A percentile compares a stretch with the other conserved stretches of the same genome.
These are phyloP conservation scores for Candida verbasci DNA, from an alignment of 805 yeast species.

Conservation along the genomic window DNA sequence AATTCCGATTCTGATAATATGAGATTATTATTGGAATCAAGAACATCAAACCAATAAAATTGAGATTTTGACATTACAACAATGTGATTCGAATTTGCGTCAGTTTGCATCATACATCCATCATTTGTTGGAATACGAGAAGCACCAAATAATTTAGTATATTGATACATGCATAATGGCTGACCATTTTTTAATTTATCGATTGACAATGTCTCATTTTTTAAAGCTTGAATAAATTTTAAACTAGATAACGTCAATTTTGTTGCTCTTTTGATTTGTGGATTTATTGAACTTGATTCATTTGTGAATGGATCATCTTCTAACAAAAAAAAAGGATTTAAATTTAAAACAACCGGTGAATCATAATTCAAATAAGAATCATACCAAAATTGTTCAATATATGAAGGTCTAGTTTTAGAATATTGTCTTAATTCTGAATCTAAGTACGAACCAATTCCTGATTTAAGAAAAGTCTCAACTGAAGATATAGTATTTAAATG, in stretches of 20 bases:
- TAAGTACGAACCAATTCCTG: slow-evolving; percentile 48
- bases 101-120: slow-evolving; percentile 86
- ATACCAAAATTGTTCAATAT: slow-evolving; percentile 93
- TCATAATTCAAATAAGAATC: slow-evolving; percentile 86
- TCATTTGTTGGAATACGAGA: slow-evolving; percentile 75
- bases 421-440: slow-evolving; percentile 64
- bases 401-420: slow-evolving; percentile 62
- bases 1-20: slow-evolving; percentile 73
- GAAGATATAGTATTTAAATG: slow-evolving; percentile 57
- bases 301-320: slow-evolving; percentile 87
- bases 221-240: slow-evolving; percentile 74
- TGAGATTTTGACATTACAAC: slow-evolving; percentile 81
- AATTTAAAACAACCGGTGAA: slow-evolving; percentile 84
- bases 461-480: slow-evolving; percentile 50
- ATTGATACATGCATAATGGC: slow-evolving; percentile 88
- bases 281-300: slow-evolving; percentile 39
- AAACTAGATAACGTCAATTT: slow-evolving; percentile 71
- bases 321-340: slow-evolving; percentile 84
- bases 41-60: slow-evolving; percentile 92
- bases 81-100: slow-evolving; percentile 69
- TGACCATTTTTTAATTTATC: slow-evolving; percentile 60
- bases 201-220: slow-evolving; percentile 67
- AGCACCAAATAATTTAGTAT: slow-evolving; percentile 80
- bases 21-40: slow-evolving; percentile 68
- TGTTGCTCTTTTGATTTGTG: slow-evolving; percentile 78